A percentile compares a stretch with the other conserved stretches of the same genome.
These are phyloP conservation scores for Cercospora sp. DNA, from an alignment of 2,329 filamentous ascomycete species.

Conservation along the genomic window DNA sequence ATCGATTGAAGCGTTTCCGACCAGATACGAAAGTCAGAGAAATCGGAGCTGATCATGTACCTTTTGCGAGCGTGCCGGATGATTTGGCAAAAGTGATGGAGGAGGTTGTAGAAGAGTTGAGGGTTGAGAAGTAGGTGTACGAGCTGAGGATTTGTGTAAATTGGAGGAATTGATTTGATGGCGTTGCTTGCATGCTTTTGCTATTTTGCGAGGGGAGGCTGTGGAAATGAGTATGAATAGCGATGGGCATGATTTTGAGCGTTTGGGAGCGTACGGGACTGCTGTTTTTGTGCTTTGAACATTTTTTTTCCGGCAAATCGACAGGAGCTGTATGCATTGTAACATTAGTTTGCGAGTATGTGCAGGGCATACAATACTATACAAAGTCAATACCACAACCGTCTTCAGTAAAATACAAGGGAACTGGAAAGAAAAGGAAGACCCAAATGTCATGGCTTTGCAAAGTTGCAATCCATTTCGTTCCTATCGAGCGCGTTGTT, in stretches of 20 bases:
- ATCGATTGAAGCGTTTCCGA: neutral
- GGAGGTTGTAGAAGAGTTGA: conserved; percentile 16
- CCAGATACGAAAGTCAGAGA: conserved; percentile 12
- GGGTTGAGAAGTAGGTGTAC: neutral
- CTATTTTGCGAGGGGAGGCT: neutral
- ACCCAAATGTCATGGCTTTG: neutral
- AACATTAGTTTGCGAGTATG: neutral
- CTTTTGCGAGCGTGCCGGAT: conserved; percentile 21
- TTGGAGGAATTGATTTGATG: neutral
- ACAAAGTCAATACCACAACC: neutral
- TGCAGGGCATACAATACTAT: neutral
- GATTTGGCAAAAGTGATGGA: conserved; percentile 13
- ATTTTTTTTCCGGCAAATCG: too few species aligned
- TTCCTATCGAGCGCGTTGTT: conserved; percentile 29
- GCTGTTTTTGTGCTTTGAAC: too few species aligned
- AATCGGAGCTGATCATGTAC: conserved; percentile 20
- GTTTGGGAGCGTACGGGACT: too few species aligned
- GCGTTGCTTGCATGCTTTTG: neutral
- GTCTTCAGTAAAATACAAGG: neutral
- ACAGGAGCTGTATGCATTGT: neutral
- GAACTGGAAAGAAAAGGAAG: neutral
- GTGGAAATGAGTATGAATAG: neutral
- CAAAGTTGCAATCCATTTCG: conserved; percentile 21
- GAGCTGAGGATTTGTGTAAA: too few species aligned
- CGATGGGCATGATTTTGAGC: neutral